These are phyloP conservation scores for Phytophthora litchii DNA, from an alignment of 352 stramenopile genomes.

Conservation along the genomic window DNA sequence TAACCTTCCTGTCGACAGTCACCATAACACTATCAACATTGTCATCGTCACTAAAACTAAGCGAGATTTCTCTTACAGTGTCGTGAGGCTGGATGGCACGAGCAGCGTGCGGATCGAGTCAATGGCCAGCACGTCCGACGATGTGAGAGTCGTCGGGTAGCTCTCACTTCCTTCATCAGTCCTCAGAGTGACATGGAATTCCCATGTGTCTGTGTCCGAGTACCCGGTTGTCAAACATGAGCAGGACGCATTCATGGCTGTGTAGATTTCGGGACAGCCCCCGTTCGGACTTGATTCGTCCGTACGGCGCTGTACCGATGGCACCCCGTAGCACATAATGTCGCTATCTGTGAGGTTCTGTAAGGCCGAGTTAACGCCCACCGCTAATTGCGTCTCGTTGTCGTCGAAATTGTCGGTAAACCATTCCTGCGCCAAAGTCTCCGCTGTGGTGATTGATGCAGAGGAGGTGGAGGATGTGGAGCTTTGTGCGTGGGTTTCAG, in stretches of 20 bases:
- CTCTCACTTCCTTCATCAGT: slow-evolving; percentile 12
- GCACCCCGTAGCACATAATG: slow-evolving; percentile 29
- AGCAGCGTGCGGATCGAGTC: slow-evolving; percentile 39
- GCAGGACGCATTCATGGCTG: slow-evolving; percentile 34
- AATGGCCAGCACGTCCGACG: slow-evolving; percentile 30
- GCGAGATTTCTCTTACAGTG: slow-evolving; percentile 20
- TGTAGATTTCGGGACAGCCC: slow-evolving; percentile 33
- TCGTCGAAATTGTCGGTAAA: slow-evolving; percentile 38
- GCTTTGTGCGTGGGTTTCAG: slow-evolving; percentile 7
- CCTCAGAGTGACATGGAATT: slow-evolving; percentile 31
- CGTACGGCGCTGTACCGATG: slow-evolving; percentile 28
- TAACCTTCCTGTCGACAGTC: slow-evolving; percentile 15
- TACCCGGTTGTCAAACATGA: slow-evolving; percentile 32
- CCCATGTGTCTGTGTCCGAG: slow-evolving; percentile 26
- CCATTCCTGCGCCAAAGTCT: slow-evolving; percentile 34
- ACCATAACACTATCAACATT: slow-evolving; percentile 1
- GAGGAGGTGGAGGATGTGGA: slow-evolving; percentile 18
- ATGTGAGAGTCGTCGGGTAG: slow-evolving; percentile 26
- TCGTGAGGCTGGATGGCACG: slow-evolving; percentile 29
- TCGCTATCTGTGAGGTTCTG: slow-evolving; percentile 29
- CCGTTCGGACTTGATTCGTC: slow-evolving; percentile 29
- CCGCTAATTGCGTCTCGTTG: slow-evolving; percentile 38
- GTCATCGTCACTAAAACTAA: background rate
- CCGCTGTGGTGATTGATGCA: slow-evolving; percentile 14
- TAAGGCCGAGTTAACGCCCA: slow-evolving; percentile 34